A percentile compares a stretch with the other conserved stretches of the same genome.
phyloP scores from a whole-genome alignment of 257 asterid species.

The Perilla frutescens region DNA sequence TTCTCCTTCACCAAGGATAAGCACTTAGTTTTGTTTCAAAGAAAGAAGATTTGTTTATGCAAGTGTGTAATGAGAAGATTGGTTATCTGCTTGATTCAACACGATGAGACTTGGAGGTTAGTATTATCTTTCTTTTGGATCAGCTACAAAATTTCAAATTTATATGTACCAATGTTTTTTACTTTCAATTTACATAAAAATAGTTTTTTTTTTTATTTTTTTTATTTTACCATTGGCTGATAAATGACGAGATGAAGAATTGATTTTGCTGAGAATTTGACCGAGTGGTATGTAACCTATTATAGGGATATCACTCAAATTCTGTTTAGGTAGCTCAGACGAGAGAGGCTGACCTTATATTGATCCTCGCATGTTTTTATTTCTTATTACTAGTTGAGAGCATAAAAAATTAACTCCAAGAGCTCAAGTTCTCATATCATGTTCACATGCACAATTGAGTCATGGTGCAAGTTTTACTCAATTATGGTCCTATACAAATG shows the following conservation, averaged over 20 bases:
- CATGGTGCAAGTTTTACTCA: conserved; percentile 90
- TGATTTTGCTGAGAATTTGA: conserved; percentile 88
- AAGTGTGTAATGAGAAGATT: conserved; percentile 86
- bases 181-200: conserved; percentile 3
- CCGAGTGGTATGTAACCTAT: conserved; percentile 85
- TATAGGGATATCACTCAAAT: conserved; percentile 85
- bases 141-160: neutral
- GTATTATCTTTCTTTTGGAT: conserved; percentile 7
- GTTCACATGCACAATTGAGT: conserved; percentile 87
- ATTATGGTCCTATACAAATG: neutral
- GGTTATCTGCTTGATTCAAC: conserved; percentile 93
- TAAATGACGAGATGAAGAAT: conserved; percentile 75
- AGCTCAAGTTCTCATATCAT: conserved; percentile 96
- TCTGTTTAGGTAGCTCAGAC: conserved; percentile 64
- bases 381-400: conserved; percentile 54
- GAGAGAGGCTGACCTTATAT: conserved; percentile 18
- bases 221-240: conserved; percentile 50
- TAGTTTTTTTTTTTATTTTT: no score
- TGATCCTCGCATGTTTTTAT: neutral
- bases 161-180: neutral
- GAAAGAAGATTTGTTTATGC: conserved; percentile 29
- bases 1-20: conserved; percentile 3
- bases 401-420: conserved; percentile 86
- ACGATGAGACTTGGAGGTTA: conserved; percentile 79
- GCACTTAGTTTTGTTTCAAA: conserved; percentile 8